phyloP scores from a whole-genome alignment of 306 rosid species.

The Castanea mollissima region DNA sequence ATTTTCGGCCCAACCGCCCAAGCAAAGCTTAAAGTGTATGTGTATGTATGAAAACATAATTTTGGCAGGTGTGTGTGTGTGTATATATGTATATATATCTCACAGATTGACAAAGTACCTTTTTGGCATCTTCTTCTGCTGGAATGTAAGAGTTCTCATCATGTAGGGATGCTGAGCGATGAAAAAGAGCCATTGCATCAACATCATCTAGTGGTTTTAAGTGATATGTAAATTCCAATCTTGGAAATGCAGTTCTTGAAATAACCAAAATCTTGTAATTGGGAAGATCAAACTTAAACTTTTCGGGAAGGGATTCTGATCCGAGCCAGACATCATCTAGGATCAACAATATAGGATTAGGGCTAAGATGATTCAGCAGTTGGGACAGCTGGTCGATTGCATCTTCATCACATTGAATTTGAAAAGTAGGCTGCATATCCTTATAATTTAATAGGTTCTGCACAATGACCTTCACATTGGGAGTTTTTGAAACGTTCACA shows the following conservation, averaged over 20 bases:
- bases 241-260: constrained; percentile 41
- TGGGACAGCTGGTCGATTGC: constrained; percentile 30
- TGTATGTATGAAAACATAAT: background rate
- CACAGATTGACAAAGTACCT: constrained; percentile 30
- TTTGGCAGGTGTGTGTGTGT: background rate
- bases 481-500: constrained; percentile 32
- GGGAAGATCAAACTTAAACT: constrained; percentile 29
- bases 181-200: constrained; percentile 51
- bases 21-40: background rate
- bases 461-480: constrained; percentile 36
- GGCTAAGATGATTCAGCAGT: constrained; percentile 14
- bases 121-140: constrained; percentile 19
- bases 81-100: background rate
- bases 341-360: constrained; percentile 37
- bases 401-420: constrained; percentile 29
- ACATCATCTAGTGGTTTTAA: constrained; percentile 35
- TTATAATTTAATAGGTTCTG: constrained; percentile 31
- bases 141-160: constrained; percentile 19
- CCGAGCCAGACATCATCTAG: constrained; percentile 67
- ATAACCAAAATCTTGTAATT: constrained; percentile 62
- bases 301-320: constrained; percentile 44
- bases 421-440: constrained; percentile 29
- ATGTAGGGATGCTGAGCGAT: constrained; percentile 32
- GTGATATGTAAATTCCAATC: constrained; percentile 12
- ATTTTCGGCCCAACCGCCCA: background rate